phyloP scores from a whole-genome alignment of 1,284 basidiomycete genomes.

The Ustilago sp. region DNA sequence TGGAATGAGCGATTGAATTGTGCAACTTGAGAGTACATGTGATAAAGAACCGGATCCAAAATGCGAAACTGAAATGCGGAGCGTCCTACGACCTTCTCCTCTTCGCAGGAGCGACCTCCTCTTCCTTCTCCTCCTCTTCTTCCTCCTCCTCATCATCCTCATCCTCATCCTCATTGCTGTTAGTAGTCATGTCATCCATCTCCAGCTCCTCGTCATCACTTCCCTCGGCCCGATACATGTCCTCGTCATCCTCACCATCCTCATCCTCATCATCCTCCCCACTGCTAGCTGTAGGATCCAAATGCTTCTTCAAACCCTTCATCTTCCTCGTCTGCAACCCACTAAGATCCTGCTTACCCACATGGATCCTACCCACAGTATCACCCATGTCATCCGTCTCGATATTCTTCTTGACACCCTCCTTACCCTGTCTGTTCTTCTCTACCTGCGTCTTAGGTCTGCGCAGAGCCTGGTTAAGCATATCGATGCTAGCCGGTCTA shows the following conservation, averaged over 20 bases:
- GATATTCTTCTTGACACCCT: constrained; percentile 81
- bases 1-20: not conserved
- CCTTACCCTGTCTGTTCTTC: constrained; percentile 76
- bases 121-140: constrained; percentile 32
- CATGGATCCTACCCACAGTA: constrained; percentile 87
- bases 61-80: not conserved
- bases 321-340: constrained; percentile 91
- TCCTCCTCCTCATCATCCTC: constrained; percentile 36
- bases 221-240: constrained; percentile 11
- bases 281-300: constrained; percentile 48
- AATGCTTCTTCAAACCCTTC: constrained; percentile 80
- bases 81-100: constrained; percentile 23
- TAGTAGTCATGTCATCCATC: constrained; percentile 54
- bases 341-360: constrained; percentile 87
- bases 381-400: constrained; percentile 99
- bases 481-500: constrained; percentile 80
- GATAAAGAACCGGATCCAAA: not conserved
- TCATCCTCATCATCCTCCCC: constrained; percentile 50
- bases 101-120: constrained; percentile 36
- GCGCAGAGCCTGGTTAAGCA: constrained; percentile 83
- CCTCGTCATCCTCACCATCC: constrained; percentile 35
- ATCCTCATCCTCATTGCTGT: constrained; percentile 32
- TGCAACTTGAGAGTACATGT: constrained; percentile 2
- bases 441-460: constrained; percentile 85
- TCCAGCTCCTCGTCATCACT: constrained; percentile 48